These are phyloP conservation scores for Wickerhamiella cacticola DNA, from an alignment of 805 yeast species.

Conservation along the genomic window DNA sequence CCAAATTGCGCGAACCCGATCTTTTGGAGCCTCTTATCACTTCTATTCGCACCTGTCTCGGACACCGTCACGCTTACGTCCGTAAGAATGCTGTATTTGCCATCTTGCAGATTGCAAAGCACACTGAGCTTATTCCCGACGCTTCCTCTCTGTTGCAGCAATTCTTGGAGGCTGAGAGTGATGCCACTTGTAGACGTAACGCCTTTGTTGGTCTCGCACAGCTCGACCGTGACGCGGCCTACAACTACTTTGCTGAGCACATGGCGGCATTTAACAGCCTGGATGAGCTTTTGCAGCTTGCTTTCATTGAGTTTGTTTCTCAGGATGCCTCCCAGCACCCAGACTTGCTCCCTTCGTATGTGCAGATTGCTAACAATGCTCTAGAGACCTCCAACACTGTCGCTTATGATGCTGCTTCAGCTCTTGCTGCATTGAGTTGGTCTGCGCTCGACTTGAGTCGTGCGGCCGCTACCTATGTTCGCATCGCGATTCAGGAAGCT, in stretches of 20 bases:
- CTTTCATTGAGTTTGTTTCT: constrained; percentile 83
- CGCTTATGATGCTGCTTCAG: constrained; percentile 81
- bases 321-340: constrained; percentile 59
- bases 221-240: constrained; percentile 73
- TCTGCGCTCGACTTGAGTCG: constrained; percentile 56
- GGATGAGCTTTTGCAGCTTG: constrained; percentile 78
- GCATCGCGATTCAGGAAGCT: constrained; percentile 81
- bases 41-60: constrained; percentile 77
- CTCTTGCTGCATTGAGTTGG: constrained; percentile 46
- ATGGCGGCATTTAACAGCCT: constrained; percentile 45
- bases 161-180: constrained; percentile 71
- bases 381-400: constrained; percentile 46
- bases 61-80: constrained; percentile 95
- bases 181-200: constrained; percentile 88
- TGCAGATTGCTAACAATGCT: constrained; percentile 58
- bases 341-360: constrained; percentile 56
- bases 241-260: constrained; percentile 66
- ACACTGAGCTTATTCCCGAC: constrained; percentile 74
- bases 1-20: constrained; percentile 86
- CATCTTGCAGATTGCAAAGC: constrained; percentile 65
- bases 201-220: constrained; percentile 82
- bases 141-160: constrained; percentile 73
- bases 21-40: constrained; percentile 92
- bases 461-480: constrained; percentile 79
- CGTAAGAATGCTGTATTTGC: constrained; percentile 95